Conservation (phyloP, 768 basidiomycete genomes). For the Neoboletus subvelutipes region DNA sequence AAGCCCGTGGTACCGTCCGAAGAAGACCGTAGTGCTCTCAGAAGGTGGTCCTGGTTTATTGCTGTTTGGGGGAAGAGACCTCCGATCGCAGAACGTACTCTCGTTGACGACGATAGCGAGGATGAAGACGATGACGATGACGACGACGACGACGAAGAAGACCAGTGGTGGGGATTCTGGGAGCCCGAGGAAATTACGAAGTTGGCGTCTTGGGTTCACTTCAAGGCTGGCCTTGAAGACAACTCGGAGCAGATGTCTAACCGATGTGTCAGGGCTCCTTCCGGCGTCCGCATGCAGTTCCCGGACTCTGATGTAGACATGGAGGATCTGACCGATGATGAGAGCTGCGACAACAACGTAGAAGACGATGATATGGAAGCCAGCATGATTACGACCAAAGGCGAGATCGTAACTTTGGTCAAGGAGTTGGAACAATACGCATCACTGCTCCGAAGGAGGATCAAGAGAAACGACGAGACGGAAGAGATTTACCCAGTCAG, state of each 20-base stretch:
- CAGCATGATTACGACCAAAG: slow-evolving; percentile 21
- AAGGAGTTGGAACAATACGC: slow-evolving; percentile 60
- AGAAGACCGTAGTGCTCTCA: slow-evolving; percentile 53
- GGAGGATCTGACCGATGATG: slow-evolving; percentile 15
- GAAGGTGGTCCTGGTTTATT: slow-evolving; percentile 76
- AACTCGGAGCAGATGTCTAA: slow-evolving; percentile 8
- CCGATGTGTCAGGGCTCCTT: background rate
- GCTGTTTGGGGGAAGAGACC: slow-evolving; percentile 69
- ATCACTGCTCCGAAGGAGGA: slow-evolving; percentile 58
- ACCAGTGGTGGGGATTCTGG: slow-evolving; percentile 79
- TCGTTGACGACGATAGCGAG: slow-evolving; percentile 27
- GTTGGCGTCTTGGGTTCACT: slow-evolving; percentile 63
- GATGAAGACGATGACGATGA: slow-evolving; percentile 24
- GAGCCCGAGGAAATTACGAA: slow-evolving; percentile 62
- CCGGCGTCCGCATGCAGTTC: background rate
- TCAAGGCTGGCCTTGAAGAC: slow-evolving; percentile 44
- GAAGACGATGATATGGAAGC: slow-evolving; percentile 3
- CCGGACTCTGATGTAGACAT: slow-evolving; percentile 20
- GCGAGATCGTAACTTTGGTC: slow-evolving; percentile 47
- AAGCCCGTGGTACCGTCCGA: slow-evolving; percentile 40
- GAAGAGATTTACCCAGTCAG: slow-evolving; percentile 2
- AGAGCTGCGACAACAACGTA: slow-evolving; percentile 4
- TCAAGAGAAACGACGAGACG: slow-evolving; percentile 32
- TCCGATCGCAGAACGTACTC: slow-evolving; percentile 25
- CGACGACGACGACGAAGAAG: slow-evolving; percentile 35